phyloP scores from a whole-genome alignment of 441 rosid genomes.

The Brassica balearica region DNA sequence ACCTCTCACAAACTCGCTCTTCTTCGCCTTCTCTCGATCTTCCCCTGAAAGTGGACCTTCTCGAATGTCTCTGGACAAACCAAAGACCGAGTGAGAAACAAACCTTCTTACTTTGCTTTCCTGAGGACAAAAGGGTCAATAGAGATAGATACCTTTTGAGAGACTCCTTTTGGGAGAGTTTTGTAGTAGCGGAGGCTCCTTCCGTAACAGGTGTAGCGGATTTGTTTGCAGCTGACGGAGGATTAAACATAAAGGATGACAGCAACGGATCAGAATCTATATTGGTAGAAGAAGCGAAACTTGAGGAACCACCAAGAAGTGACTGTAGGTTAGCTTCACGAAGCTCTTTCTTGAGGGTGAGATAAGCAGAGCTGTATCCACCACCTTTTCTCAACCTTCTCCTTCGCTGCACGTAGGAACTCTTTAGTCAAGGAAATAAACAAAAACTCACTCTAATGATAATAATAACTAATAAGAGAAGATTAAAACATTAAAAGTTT shows the following conservation, averaged over 20 bases:
- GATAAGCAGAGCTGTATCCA: conserved; percentile 62
- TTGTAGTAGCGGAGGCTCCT: conserved; percentile 50
- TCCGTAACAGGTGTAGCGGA: conserved; percentile 20
- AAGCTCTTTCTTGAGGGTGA: conserved; percentile 71
- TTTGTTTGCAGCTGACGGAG: conserved; percentile 44
- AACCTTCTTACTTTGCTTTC: conserved; percentile 9
- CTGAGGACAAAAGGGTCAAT: background rate
- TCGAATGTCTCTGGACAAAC: conserved; percentile 48
- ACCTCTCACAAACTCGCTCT: conserved; percentile 68
- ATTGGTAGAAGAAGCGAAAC: conserved; percentile 59
- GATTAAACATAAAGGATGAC: conserved; percentile 65
- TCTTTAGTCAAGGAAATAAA: conserved; percentile 59
- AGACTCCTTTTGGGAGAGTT: conserved; percentile 44
- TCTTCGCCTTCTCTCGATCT: conserved; percentile 63
- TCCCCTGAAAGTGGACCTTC: conserved; percentile 50
- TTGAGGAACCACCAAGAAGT: conserved; percentile 69
- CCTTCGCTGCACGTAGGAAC: conserved; percentile 70
- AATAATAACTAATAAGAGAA: background rate
- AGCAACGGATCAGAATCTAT: conserved; percentile 78
- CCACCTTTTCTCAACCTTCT: conserved; percentile 78
- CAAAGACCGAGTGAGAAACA: conserved; percentile 18
- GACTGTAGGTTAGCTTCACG: conserved; percentile 77
- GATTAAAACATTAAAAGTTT: background rate
- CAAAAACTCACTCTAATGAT: conserved; percentile 1
- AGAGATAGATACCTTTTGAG: conserved; percentile 31